Conservation (phyloP, 106 monocot genomes). For the Posidonia australis region DNA sequence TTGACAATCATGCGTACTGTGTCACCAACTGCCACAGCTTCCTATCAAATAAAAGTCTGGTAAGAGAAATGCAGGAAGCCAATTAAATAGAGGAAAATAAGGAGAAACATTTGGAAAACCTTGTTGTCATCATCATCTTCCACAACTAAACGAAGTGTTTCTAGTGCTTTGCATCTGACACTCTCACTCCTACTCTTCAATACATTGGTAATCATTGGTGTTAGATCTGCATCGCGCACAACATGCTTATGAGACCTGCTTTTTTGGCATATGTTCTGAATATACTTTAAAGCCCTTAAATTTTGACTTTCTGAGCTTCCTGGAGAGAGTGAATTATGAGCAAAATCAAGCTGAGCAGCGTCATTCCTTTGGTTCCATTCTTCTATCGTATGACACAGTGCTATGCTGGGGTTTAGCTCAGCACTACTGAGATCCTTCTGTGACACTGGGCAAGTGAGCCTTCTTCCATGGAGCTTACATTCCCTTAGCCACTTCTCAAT, state of each 20-base stretch:
- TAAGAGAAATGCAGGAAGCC: conserved; percentile 1
- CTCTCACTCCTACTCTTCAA: conserved; percentile 61
- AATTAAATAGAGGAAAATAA: conserved; percentile 1
- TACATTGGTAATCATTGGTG: conserved; percentile 57
- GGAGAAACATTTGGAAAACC: conserved; percentile 23
- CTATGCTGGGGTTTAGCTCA: conserved; percentile 68
- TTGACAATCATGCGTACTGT: conserved; percentile 80
- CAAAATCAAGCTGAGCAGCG: conserved; percentile 59
- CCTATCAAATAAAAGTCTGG: conserved; percentile 29
- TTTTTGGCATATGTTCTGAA: conserved; percentile 45
- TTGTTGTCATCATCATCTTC: conserved; percentile 82
- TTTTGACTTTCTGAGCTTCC: conserved; percentile 53
- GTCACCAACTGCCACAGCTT: conserved; percentile 49
- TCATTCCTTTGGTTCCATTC: conserved; percentile 90
- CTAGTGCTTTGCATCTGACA: conserved; percentile 65
- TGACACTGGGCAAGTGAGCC: conserved; percentile 58
- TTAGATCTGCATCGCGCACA: conserved; percentile 36
- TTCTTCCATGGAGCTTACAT: conserved; percentile 44
- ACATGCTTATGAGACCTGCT: conserved; percentile 48
- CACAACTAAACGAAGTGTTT: conserved; percentile 67
- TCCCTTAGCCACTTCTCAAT: conserved; percentile 90
- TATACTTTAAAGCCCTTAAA: conserved; percentile 55
- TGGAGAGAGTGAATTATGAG: conserved; percentile 38
- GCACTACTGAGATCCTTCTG: conserved; percentile 40
- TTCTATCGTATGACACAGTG: conserved; percentile 77